Evolutionary conservation across 495 filamentous ascomycete genomes (phyloP), one percentile per base, ranked within the genome.

Genomic region (Podospora bellae-mahoneyi): DNA sequence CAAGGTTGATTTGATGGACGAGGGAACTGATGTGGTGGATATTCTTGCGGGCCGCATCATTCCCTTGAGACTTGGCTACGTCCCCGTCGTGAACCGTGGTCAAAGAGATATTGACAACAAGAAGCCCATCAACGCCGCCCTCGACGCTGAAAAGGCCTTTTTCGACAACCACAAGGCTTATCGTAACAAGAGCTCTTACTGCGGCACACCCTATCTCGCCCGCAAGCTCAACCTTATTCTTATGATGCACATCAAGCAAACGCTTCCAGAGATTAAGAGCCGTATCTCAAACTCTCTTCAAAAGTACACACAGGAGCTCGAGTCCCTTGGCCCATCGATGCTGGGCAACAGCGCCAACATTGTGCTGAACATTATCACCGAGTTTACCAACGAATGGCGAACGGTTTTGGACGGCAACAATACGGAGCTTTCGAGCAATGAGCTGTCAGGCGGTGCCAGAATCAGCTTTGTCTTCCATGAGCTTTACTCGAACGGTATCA

Each of bases 181-280:
- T 78, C 85, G 93, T 68, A 99, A 99, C 78, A 99, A 99, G 87
- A 91, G 91, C 73, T 91, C 94, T 18, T 99, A 99, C 83, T 99
- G 95, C 79, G 95, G 95, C 75, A 99, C 95, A 3, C 95, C 95
- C 6, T 99, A 98, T 73, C 84, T 99, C 34, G 95, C 95, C 5
- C 88, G 95, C 60, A 99, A 99, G 80, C 84, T 99, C 66, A 99
- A 99, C 78, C 84, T 99, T 78, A 98, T 99, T 79, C 87, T 99
- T 68, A 98, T 98, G 95, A 99, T 98, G 95, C 95, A 99, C 83
- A 99, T 99, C 84, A 99, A 99, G 80, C 95, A 99, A 83, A 99
- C 95, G 6, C 86, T 99, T 13, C 95, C 95, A 28, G 95, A 99
- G 76, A 99, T 99, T 84, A 99, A 98, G 79, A 90, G 89, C 19